These are phyloP conservation scores for Apiotrichum brassicae DNA, from an alignment of 1,284 basidiomycete genomes.

Conservation along the genomic window DNA sequence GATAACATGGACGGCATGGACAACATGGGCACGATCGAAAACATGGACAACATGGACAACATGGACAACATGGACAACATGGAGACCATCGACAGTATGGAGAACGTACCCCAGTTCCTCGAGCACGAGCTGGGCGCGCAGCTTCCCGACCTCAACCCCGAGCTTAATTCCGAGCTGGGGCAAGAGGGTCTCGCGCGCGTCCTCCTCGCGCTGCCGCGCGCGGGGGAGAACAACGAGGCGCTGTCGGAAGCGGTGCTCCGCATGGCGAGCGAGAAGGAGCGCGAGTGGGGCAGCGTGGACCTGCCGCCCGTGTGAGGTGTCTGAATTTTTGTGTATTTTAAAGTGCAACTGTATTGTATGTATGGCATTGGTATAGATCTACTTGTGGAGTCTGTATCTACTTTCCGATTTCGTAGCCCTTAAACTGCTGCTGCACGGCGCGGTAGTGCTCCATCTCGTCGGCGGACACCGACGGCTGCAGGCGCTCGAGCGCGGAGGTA, in stretches of 20 bases:
- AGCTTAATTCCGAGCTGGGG: constrained; percentile 3
- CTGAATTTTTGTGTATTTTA: too few relatives aligned
- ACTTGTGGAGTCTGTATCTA: too few relatives aligned
- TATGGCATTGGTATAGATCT: too few relatives aligned
- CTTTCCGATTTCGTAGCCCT: constrained; percentile 30
- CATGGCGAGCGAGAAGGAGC: constrained; percentile 16
- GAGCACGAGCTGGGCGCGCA: not conserved
- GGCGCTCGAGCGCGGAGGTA: constrained; percentile 61
- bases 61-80: not conserved
- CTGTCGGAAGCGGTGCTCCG: constrained; percentile 13
- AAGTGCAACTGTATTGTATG: not conserved
- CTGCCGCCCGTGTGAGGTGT: constrained; percentile 1
- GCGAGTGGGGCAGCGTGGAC: constrained; percentile 7
- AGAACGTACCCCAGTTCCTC: not conserved
- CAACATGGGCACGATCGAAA: too few relatives aligned
- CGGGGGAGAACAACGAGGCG: constrained; percentile 4
- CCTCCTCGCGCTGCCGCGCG: constrained; percentile 17
- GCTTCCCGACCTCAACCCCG: too few relatives aligned
- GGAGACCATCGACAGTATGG: not conserved
- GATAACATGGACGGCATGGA: constrained; percentile 9
- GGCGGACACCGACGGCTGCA: constrained; percentile 82
- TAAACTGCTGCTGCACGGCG: constrained; percentile 64
- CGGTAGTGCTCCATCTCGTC: constrained; percentile 86
- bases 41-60: too few relatives aligned
- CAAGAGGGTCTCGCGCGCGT: constrained; percentile 21